Evolutionary conservation across 306 rosid genomes (phyloP).

Genomic region (Pueraria montana): DNA sequence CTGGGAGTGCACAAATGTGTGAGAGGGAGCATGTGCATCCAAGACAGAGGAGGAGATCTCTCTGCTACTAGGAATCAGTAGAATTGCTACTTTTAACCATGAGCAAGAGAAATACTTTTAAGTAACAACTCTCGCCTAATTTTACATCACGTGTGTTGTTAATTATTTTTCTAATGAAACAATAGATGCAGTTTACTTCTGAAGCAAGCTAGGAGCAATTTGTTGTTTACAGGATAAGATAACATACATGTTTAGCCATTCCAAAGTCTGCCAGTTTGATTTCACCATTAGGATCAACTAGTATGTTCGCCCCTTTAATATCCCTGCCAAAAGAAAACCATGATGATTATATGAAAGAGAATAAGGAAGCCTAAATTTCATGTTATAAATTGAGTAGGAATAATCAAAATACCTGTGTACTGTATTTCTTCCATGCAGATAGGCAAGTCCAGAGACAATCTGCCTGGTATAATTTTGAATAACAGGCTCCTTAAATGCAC

Average conservation of each 20-base stretch:
- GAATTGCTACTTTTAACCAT: conserved; percentile 38
- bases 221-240: conserved; percentile 44
- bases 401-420: conserved; percentile 80
- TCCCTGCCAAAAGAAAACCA: conserved; percentile 74
- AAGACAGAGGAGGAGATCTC: conserved; percentile 4
- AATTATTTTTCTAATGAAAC: conserved; percentile 39
- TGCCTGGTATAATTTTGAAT: conserved; percentile 93
- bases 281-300: conserved; percentile 95
- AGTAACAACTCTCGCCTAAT: conserved; percentile 36
- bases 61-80: conserved; percentile 10
- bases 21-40: background rate
- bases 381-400: conserved; percentile 27
- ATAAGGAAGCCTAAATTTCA: conserved; percentile 1
- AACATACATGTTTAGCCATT: conserved; percentile 94
- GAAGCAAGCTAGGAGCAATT: conserved; percentile 46
- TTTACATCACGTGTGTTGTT: conserved; percentile 35
- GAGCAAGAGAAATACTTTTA: conserved; percentile 37
- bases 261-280: conserved; percentile 99
- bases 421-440: conserved; percentile 93
- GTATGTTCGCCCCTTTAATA: conserved; percentile 98
- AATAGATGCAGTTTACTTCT: conserved; percentile 30
- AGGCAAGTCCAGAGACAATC: conserved; percentile 94
- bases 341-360: conserved; percentile 29
- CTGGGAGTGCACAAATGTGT: background rate
- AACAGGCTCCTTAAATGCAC: conserved; percentile 89